Percentiles rank a stretch among this genome's conserved stretches.
Evolutionary conservation across 331 rosid species (phyloP).

Genomic region (Rhamnella rubrinervis): DNA sequence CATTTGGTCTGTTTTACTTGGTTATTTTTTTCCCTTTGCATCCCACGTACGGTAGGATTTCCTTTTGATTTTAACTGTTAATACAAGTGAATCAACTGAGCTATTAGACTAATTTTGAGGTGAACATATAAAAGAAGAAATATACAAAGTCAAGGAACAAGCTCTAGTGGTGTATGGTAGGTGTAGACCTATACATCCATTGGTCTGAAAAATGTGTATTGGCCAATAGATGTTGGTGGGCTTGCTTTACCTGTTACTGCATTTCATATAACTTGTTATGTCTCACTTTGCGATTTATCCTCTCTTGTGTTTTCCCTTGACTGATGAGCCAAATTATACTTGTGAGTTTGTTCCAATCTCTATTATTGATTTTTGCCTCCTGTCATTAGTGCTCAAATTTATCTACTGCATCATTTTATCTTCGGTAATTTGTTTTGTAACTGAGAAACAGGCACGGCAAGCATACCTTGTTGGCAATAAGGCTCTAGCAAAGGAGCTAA

Average conservation of each 20-base stretch:
- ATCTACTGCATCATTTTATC: constrained; percentile 14
- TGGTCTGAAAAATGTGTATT: neutral
- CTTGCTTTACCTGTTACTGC: constrained; percentile 15
- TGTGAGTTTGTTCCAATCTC: constrained; percentile 13
- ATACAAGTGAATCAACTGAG: neutral
- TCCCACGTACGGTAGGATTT: neutral
- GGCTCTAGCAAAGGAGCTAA: constrained; percentile 88
- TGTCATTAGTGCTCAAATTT: constrained; percentile 15
- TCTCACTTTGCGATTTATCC: neutral
- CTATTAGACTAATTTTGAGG: neutral
- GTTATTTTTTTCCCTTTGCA: too few relatives aligned
- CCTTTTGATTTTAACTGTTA: neutral
- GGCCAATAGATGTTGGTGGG: constrained; percentile 1
- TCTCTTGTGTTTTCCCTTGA: constrained; percentile 3
- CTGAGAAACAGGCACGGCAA: constrained; percentile 79
- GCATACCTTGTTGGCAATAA: constrained; percentile 90
- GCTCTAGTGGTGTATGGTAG: constrained; percentile 2
- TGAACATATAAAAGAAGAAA: neutral
- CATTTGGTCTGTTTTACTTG: too few relatives aligned
- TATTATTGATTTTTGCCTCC: constrained; percentile 12
- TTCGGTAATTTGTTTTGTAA: constrained; percentile 26
- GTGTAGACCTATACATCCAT: constrained; percentile 7
- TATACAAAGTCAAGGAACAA: neutral
- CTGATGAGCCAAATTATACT: constrained; percentile 14
- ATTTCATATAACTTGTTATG: neutral